Percentiles rank a stretch among this genome's conserved stretches.
Evolutionary conservation across 2,329 filamentous ascomycete genomes (phyloP).

Genomic region (Diaporthe longicolla): DNA sequence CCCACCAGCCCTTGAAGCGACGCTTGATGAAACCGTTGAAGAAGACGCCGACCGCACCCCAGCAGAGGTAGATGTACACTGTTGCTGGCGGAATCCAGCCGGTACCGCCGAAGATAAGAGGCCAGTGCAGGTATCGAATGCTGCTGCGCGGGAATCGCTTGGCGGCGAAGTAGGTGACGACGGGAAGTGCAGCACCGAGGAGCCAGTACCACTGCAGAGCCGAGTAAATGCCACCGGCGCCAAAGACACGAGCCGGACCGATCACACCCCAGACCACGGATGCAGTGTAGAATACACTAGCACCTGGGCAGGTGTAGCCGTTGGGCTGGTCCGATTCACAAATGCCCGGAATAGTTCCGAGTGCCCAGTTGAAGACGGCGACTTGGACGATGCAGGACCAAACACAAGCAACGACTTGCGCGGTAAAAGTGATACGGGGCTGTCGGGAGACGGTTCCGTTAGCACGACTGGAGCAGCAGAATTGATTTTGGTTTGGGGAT

Average conservation of each 20-base stretch:
- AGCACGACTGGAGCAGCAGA: background rate
- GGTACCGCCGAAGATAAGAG: conserved; percentile 52
- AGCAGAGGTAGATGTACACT: conserved; percentile 62
- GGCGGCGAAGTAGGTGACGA: conserved; percentile 47
- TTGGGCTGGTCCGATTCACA: conserved; percentile 52
- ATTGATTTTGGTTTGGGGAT: background rate
- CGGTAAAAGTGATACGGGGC: conserved; percentile 53
- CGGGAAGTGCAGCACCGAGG: conserved; percentile 47
- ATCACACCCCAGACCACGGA: conserved; percentile 55
- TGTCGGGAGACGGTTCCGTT: conserved; percentile 35
- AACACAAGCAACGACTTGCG: conserved; percentile 39
- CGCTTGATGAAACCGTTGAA: conserved; percentile 66
- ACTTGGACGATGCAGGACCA: conserved; percentile 59
- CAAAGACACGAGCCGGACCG: conserved; percentile 53
- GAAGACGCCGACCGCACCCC: conserved; percentile 62
- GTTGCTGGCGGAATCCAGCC: conserved; percentile 56
- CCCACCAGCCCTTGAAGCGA: conserved; percentile 66
- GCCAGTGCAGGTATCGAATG: conserved; percentile 49
- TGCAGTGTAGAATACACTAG: conserved; percentile 55
- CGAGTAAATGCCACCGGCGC: conserved; percentile 49
- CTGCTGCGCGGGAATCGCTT: conserved; percentile 45
- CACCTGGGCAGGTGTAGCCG: conserved; percentile 53
- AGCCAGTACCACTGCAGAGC: conserved; percentile 51
- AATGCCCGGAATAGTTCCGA: conserved; percentile 60
- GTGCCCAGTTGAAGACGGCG: conserved; percentile 57